A percentile compares a stretch with the other conserved stretches of the same genome.
Conservation (phyloP, 371 early-diverging fungal genomes). For the Saksenaea vasiformis region DNA sequence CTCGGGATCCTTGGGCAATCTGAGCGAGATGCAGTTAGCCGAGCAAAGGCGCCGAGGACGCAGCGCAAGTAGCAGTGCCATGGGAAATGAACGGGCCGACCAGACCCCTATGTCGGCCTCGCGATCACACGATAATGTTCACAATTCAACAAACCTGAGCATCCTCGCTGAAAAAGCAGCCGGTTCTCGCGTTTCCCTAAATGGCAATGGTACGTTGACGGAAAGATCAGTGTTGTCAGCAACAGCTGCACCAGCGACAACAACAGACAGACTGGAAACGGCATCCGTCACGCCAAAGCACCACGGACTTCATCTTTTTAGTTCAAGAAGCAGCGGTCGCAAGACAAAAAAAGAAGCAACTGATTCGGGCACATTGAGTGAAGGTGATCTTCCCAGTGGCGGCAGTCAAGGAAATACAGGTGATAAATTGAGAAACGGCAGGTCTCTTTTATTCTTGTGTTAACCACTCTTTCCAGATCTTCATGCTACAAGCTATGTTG, state of each 20-base stretch:
- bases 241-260: constrained; percentile 1
- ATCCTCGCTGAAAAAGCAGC: background rate
- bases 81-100: constrained; percentile 11
- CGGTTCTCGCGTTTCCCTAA: background rate
- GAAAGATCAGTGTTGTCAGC: background rate
- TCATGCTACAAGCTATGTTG: background rate
- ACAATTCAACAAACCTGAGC: background rate
- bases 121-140: constrained; percentile 15
- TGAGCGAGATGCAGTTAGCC: constrained; percentile 16
- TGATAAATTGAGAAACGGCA: no score
- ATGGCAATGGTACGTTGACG: constrained; percentile 7
- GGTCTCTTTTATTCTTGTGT: no score
- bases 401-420: constrained; percentile 15
- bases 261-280: background rate
- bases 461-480: background rate
- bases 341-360: constrained; percentile 9
- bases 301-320: constrained; percentile 20
- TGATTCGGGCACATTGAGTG: background rate
- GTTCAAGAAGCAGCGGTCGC: constrained; percentile 12
- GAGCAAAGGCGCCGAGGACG: constrained; percentile 19
- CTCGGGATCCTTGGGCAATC: constrained; percentile 30
- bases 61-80: constrained; percentile 27
- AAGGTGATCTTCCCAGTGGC: constrained; percentile 6
- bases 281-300: constrained; percentile 10
- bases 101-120: constrained; percentile 18